Evolutionary conservation across 2,329 filamentous ascomycete species (phyloP).

Genomic region (Laburnicola sp.): DNA sequence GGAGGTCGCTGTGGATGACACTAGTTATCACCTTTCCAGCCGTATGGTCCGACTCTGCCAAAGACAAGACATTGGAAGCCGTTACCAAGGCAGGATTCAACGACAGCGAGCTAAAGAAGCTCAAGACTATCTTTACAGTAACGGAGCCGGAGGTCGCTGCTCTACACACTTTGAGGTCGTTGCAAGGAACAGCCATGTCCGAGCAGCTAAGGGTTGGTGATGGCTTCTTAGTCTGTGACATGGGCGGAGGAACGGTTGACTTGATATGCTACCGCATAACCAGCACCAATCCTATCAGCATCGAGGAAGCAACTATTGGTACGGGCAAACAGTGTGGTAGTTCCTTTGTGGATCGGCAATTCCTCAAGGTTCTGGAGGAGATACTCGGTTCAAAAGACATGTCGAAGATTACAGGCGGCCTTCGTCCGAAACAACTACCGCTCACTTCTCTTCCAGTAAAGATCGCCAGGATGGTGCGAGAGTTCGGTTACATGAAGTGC

Average conservation of each 20-base stretch:
- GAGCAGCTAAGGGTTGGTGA: constrained; percentile 1
- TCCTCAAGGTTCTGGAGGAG: too few relatives aligned
- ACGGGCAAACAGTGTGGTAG: constrained; percentile 11
- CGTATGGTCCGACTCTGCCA: constrained; percentile 7
- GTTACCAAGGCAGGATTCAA: neutral
- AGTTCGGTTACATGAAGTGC: too few relatives aligned
- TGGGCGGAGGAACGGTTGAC: constrained; percentile 15
- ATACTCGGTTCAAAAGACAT: too few relatives aligned
- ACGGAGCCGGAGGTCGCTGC: constrained; percentile 15
- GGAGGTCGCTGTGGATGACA: neutral
- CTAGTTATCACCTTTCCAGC: constrained; percentile 11
- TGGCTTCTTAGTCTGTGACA: constrained; percentile 15
- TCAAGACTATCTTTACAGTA: neutral
- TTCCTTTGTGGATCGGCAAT: neutral
- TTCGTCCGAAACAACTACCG: too few relatives aligned
- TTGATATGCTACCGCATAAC: constrained; percentile 12
- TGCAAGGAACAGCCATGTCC: neutral
- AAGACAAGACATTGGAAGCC: constrained; percentile 2
- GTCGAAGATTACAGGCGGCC: too few relatives aligned
- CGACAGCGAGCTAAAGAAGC: too few relatives aligned
- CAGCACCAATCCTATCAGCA: neutral
- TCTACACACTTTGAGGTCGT: constrained; percentile 10
- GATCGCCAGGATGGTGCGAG: too few relatives aligned
- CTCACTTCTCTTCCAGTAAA: too few relatives aligned
- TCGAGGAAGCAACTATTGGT: constrained; percentile 12